These are phyloP conservation scores for Dalechampia spathulata DNA, from an alignment of 441 rosid genomes.

Conservation along the genomic window DNA sequence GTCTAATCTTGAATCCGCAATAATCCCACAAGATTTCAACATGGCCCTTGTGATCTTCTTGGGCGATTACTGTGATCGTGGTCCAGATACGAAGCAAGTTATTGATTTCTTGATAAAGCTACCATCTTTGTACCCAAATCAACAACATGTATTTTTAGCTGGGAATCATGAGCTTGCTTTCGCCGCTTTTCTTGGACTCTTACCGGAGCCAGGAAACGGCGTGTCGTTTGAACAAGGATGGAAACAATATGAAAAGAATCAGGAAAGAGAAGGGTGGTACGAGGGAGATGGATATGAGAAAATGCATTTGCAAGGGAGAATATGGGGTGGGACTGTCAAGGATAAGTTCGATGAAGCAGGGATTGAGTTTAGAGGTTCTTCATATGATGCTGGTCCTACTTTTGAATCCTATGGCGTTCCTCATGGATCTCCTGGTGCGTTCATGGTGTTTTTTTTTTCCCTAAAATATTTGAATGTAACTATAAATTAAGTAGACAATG, in stretches of 20 bases:
- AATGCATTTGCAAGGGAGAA: conserved; percentile 3
- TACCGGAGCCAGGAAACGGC: too few species aligned
- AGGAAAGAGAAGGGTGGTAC: too few species aligned
- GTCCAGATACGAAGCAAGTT: conserved; percentile 58
- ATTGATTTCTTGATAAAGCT: conserved; percentile 54
- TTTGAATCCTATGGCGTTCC: conserved; percentile 65
- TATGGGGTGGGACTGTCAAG: conserved; percentile 58
- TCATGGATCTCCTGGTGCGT: conserved; percentile 73
- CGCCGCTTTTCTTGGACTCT: too few species aligned
- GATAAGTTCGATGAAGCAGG: conserved; percentile 36
- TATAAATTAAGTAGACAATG: too few species aligned
- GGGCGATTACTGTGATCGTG: conserved; percentile 94
- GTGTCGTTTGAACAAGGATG: too few species aligned
- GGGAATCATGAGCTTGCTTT: too few species aligned
- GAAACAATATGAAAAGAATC: too few species aligned
- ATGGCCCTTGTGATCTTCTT: conserved; percentile 67
- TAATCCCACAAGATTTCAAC: conserved; percentile 38
- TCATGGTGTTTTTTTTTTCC: background rate
- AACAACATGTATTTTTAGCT: conserved; percentile 34
- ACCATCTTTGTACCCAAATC: conserved; percentile 45
- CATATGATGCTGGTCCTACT: conserved; percentile 69
- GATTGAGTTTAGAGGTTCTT: conserved; percentile 46
- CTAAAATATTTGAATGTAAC: too few species aligned
- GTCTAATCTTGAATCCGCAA: conserved; percentile 49
- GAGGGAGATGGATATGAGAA: too few species aligned